Base-by-base conservation (phyloP, 148 eudicot genomes). In the Camellia sinensis region DNA sequence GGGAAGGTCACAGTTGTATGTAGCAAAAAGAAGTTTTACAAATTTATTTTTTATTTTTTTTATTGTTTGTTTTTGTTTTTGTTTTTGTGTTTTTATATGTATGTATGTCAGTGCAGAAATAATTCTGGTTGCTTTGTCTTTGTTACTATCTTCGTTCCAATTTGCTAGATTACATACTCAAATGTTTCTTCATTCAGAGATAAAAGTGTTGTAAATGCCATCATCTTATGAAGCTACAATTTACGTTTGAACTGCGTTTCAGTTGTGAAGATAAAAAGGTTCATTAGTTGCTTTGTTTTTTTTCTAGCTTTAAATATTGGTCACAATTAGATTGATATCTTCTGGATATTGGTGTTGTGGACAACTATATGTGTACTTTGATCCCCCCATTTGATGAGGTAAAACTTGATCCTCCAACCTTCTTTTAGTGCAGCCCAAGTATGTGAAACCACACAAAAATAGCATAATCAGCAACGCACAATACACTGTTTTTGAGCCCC, bases 91-190 rank as follows among this genome's bases (percentile, higher is more conserved):
- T 37, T 60, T 37, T 68, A 48, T n/a, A 21, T 70, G 41, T 73
- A 73, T 78, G 82, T 64, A 83, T 80, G 79, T 79, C 60, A 81
- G 71, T 78, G 69, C 80, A 86, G 93, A 93, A 92, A 92, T 90
- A 82, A 89, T 85, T 73, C 91, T 89, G 89, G 92, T 92, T 92
- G 96, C 96, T 87, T 88, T n/a, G 77, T 68, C 78, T 77, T 80
- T 77, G 81, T 83, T 77, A 76, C 75, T 82, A 82, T 69, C 44
- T 21, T 17, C 60, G 75, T 29, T 76, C 45, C 54, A 77, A n/a
- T n/a, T 64, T 46, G 61, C 29, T 46, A 77, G 57, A 22, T 57
- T 66, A 15, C 21, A 22, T 54, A 54, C 62, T 8, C 76, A 21
- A 29, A 71, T 70, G 50, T 52, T 53, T 54, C 63, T 1, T 73